These are phyloP conservation scores for Cyclotella cryptica DNA, from an alignment of 108 stramenopile species.

Conservation along the genomic window DNA sequence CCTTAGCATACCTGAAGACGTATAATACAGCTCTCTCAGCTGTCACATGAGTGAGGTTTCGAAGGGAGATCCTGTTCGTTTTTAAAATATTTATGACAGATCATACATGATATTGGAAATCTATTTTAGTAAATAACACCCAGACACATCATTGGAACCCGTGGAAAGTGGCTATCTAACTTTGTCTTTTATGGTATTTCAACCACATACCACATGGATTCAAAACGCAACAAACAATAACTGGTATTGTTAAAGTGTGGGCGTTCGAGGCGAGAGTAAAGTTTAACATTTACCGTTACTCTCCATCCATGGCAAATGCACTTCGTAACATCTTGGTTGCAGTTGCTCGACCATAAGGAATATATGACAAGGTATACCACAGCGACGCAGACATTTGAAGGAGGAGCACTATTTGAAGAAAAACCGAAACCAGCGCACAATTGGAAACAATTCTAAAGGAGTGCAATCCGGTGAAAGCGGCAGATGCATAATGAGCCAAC, in stretches of 20 bases:
- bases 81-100: too few species aligned
- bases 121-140: too few species aligned
- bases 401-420: conserved; percentile 44
- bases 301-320: conserved; percentile 21
- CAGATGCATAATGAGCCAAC: background rate
- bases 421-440: background rate
- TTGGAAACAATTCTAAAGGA: background rate
- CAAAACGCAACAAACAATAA: too few species aligned
- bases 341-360: conserved; percentile 81
- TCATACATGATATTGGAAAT: too few species aligned
- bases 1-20: too few species aligned
- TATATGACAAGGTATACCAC: conserved; percentile 87
- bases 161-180: too few species aligned
- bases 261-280: background rate
- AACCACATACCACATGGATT: background rate
- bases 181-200: too few species aligned
- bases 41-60: too few species aligned
- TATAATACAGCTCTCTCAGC: too few species aligned
- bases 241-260: too few species aligned
- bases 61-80: too few species aligned
- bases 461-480: background rate
- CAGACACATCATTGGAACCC: too few species aligned
- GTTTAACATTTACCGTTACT: background rate
- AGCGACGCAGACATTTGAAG: conserved; percentile 70
- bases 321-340: conserved; percentile 38